These are phyloP conservation scores for Perkinsela sp. DNA, from an alignment of 208 protist species.

Conservation along the genomic window DNA sequence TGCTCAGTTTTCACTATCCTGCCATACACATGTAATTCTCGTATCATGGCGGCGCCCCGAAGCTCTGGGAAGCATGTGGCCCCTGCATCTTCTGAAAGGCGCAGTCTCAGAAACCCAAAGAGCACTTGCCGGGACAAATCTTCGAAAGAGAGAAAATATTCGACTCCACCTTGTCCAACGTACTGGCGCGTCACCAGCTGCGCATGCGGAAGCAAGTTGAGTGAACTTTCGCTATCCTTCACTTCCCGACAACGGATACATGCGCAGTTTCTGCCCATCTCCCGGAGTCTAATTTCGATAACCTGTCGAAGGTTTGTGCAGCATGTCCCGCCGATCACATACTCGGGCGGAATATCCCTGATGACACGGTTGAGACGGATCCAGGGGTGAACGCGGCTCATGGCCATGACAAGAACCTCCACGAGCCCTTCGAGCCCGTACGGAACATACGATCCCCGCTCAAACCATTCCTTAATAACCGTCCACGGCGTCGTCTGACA, in stretches of 20 bases:
- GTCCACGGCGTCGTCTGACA: conserved; percentile 96
- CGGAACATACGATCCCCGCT: conserved; percentile 65
- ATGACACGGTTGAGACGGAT: conserved; percentile 89
- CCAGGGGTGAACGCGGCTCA: conserved; percentile 87
- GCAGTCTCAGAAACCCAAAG: conserved; percentile 42
- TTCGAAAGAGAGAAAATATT: conserved; percentile 44
- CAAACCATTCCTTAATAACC: conserved; percentile 83
- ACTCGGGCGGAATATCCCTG: conserved; percentile 88
- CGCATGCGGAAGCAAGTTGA: conserved; percentile 12
- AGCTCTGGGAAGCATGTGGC: conserved; percentile 82
- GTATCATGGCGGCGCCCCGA: conserved; percentile 60
- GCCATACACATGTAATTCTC: conserved; percentile 89
- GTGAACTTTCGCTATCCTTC: conserved; percentile 20
- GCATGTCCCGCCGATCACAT: conserved; percentile 85
- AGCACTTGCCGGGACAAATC: conserved; percentile 20
- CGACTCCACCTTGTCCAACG: conserved; percentile 25
- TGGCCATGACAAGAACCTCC: conserved; percentile 74
- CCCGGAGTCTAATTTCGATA: conserved; percentile 51
- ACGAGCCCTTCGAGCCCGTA: conserved; percentile 65
- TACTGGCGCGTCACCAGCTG: conserved; percentile 20
- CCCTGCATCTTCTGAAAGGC: conserved; percentile 20
- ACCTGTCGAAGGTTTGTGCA: conserved; percentile 85
- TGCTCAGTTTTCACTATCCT: conserved; percentile 10
- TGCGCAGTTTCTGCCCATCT: conserved; percentile 50
- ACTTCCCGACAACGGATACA: conserved; percentile 81